Evolutionary conservation across 371 early-diverging fungal genomes (phyloP), one percentile per base, ranked within the genome.

Genomic region (Batrachochytrium dendrobatidis): DNA sequence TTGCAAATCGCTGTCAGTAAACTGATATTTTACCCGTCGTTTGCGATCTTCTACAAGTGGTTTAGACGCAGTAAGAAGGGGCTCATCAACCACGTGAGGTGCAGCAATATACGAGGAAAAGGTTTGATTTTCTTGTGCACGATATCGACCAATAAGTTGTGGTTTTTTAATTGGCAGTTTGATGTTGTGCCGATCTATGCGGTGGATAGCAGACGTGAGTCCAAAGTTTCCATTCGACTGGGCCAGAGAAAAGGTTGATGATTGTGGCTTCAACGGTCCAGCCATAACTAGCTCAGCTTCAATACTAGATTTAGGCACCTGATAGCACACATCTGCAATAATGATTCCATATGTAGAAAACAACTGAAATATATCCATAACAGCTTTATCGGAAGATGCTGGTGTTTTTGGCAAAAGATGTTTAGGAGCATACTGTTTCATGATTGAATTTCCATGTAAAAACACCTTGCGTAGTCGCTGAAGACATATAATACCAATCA

Each of bases 381-480:
- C n/a, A 4, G 5, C 7, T 46, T 8, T 5, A 4, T 46, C n/a
- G n/a, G n/a, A n/a, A n/a, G 48, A 17, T 18, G 8, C 8, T 17
- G 48, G 8, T 46, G 8, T 17, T 7, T 55, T 29, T 22, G 43
- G 59, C 3, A 63, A 32, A 18, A 25, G 44, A 18, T 56, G 29
- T 25, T 25, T 56, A 39, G 49, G 48, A 6, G 52, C 61, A 12
- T n/a, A 32, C 28, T 50, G 33, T 22, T 32, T 60, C 60, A 72
- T 60, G 20, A 71, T 53, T 1, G 76, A 69, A 34, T 75, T 75
- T 28, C 70, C 72, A 51, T 71, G 70, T 44, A 75, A 28, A 53
- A 52, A 69, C 22, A 73, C 59, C 20, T 56, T 32, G 50, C 55
- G 24, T 25, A 75, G 31, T 12, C 32, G 52, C 5, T 65, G 69